Base-by-base conservation (phyloP, 1,284 basidiomycete genomes). In the Fomitopsis palustris region DNA sequence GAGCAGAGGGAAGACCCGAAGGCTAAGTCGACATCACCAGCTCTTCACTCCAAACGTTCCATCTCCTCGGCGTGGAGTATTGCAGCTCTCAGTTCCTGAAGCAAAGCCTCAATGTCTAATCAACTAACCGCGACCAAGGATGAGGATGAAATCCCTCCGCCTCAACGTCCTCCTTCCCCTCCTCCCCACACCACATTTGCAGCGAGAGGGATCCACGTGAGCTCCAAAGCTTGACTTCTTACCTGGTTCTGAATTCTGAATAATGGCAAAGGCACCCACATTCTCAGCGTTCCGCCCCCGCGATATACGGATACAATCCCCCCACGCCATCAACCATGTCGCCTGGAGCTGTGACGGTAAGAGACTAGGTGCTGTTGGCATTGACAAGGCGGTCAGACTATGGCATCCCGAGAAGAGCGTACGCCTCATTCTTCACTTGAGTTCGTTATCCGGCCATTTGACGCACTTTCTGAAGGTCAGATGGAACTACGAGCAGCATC, bases 321-420 rank as follows among this genome's bases (percentile, higher is more conserved):
- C 81, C 10, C 84, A 87, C 63, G 77, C 82, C 0, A 87, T 90
- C 78, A 87, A 79, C 53, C 87, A 90, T 68, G 83, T 91, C 54
- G 87, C 88, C 0, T 92, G 90, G 90, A 92, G 79, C 66, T 91
- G 88, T 66, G 90, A 92, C 69, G 90, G 90, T 10, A 86, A 86
- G 73, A 86, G 87, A 60, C 75, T 92, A 16, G 88, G 86, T 8
- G 88, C 84, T 16, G 89, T 89, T 3, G 90, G 90, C 1, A 84
- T 90, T 52, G 90, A 92, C 75, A 90, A 87, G 69, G 74, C 76
- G n/a, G 84, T 85, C n/a, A 77, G 90, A 61, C 72, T 92, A 25
- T 92, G 88, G 86, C 74, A 77, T 55, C 87, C 89, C 8, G 88
- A 92, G 57, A 87, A 89, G 71, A 87, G 82, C 67, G 89, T 90